Evolutionary conservation across 768 basidiomycete genomes (phyloP).

Genomic region (Hericium erinaceus): DNA sequence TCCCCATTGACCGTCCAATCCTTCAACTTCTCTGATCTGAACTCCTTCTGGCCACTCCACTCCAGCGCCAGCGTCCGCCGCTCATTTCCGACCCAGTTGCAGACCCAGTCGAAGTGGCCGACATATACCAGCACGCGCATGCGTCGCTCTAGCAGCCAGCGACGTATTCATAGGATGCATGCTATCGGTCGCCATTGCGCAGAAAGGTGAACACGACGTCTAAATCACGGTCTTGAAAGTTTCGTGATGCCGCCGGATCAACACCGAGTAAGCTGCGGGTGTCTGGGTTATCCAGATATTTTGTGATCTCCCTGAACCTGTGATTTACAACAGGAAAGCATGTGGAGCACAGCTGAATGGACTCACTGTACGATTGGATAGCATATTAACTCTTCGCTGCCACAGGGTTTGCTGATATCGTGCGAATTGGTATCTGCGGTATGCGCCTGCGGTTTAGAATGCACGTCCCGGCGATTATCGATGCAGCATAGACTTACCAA

Average conservation of each 20-base stretch:
- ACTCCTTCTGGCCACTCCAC: constrained; percentile 49
- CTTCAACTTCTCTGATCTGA: constrained; percentile 31
- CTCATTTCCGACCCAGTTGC: constrained; percentile 60
- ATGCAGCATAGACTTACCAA: not conserved
- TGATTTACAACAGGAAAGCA: not conserved
- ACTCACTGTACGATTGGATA: constrained; percentile 42
- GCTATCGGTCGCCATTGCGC: constrained; percentile 30
- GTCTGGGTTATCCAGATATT: constrained; percentile 52
- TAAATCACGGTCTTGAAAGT: constrained; percentile 31
- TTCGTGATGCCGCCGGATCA: constrained; percentile 31
- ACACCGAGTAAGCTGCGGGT: constrained; percentile 55
- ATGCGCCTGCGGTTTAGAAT: constrained; percentile 19
- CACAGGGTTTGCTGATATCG: constrained; percentile 56
- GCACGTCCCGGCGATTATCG: constrained; percentile 22
- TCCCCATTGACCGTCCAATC: constrained; percentile 49
- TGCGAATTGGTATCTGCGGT: constrained; percentile 45
- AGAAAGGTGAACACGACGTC: constrained; percentile 41
- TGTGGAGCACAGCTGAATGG: not conserved
- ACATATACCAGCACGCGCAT: constrained; percentile 44
- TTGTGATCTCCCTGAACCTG: constrained; percentile 37
- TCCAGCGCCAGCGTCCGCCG: constrained; percentile 48
- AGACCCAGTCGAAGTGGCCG: constrained; percentile 46
- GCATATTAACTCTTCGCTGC: constrained; percentile 43
- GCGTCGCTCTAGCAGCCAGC: constrained; percentile 43
- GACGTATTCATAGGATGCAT: constrained; percentile 30